Base-by-base conservation (phyloP, 768 basidiomycete genomes). In the Boletus pseudopeckii region DNA sequence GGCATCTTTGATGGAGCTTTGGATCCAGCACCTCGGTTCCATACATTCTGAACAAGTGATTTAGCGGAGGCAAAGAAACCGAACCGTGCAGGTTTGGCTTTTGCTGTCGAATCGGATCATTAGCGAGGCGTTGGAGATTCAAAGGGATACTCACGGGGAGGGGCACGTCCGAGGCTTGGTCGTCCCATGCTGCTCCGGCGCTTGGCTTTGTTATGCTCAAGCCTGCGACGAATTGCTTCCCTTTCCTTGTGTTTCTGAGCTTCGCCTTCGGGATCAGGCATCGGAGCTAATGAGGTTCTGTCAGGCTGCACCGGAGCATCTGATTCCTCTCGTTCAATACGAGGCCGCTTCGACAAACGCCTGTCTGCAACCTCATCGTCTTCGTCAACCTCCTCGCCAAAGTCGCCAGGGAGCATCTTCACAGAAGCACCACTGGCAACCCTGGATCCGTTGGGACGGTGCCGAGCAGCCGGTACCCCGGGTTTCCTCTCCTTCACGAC, bases 1-100 rank as follows among this genome's bases (percentile, higher is more conserved):
- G 68, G 64, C 15, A 69, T 59, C 36, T 51, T 68, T 6, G 71
- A 61, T 10, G 57, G 28, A 10, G 64, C 47, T 46, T 65, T 74
- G 17, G 66, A 63, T 7, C 66, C 67, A 15, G 67, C 71, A 24
- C 78, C 81, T 58, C 85, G 75, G 60, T 82, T 83, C 87, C 87
- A 90, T 1, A 91, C 86, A 57, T 79, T 87, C 60, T 78, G 75
- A 5, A 90, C 88, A 4, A 90, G 72, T 1, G 81, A 80, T 66
- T 88, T 90, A 8, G 89, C 84, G 20, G 77, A 73, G 8, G 84
- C 77, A 7, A 91, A 68, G 73, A 91, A 88, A 1, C 86, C 89
- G 53, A 88, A 83, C 36, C 82, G 80, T 5, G 82, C 75, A 1
- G 81, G 61, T 53, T 70, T 71, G 18, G 60, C 48, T 64, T 75